Base-by-base conservation (phyloP, 208 protist species). In the Trypanosoma congolense region DNA sequence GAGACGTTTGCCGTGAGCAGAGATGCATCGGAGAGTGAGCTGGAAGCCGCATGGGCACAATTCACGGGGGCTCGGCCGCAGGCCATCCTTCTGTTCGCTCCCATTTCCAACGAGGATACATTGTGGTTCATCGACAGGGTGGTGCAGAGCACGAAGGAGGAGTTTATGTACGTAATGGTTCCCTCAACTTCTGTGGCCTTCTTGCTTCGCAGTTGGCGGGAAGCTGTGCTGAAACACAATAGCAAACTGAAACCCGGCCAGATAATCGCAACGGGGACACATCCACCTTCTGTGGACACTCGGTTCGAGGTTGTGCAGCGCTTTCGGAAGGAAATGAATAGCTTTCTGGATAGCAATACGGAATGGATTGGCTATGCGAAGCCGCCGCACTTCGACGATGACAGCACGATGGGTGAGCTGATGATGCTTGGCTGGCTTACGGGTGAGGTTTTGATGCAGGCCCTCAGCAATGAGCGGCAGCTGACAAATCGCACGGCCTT, bases 371-470 rank as follows among this genome's bases (percentile, higher is more conserved):
- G 12, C 8, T 56, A 24, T 21, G 48, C 9, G 2, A 46, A 53
- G 9, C 10, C 25, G 3, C 25, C 54, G 1, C 21, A 59, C 12
- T 62, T 66, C 31, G 25, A 55, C 2, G 45, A 59, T 14, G 41
- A 66, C 22, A 54, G 61, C 6, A 31, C 16, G 21, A 43, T 36
- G 12, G 59, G 66, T 2, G 66, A 73, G 35, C 40, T 56, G 40
- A 77, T 75, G 63, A 35, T 85, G 18, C 18, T 42, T 6, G 73
- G 77, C 12, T 85, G 77, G 74, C 14, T 81, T 10, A 29, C 30
- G 8, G 77, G 61, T n/a, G 66, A 56, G 22, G 50, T 65, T 28
- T 4, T 81, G 3, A 3, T 63, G 28, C 18, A 43, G 33, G 55
- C 65, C 3, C 41, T 85, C 18, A 22, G 21, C 8, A 43, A 49